These are phyloP conservation scores for Fusarium sacchari DNA, from an alignment of 2,329 filamentous ascomycete genomes.

Conservation along the genomic window DNA sequence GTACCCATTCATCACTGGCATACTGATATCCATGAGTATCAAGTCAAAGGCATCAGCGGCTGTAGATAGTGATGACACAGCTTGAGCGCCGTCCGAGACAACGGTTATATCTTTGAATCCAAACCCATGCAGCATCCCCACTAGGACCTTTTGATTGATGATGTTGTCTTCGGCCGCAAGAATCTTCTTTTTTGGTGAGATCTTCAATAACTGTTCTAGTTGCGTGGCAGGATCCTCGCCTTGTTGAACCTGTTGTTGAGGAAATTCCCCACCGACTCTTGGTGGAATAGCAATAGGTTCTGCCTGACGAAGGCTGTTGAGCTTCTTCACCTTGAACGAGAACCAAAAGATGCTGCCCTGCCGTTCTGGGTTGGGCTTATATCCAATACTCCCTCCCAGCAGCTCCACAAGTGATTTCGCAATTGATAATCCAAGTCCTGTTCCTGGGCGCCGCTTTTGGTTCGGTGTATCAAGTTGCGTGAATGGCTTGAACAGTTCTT, in stretches of 20 bases:
- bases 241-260: neutral
- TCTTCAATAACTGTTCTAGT: neutral
- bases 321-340: neutral
- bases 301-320: neutral
- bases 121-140: conserved; percentile 5
- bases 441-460: neutral
- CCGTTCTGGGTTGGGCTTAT: neutral
- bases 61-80: neutral
- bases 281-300: neutral
- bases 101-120: neutral
- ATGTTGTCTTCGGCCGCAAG: neutral
- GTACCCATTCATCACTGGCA: conserved; percentile 3
- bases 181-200: neutral
- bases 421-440: conserved; percentile 2
- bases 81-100: neutral
- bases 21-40: conserved; percentile 10
- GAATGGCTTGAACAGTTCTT: conserved; percentile 1
- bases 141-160: conserved; percentile 2
- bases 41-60: neutral
- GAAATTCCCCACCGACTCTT: rapidly evolving
- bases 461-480: neutral
- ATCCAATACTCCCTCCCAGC: neutral
- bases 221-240: neutral
- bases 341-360: conserved; percentile 8
- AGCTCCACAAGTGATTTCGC: neutral